A percentile compares a stretch with the other conserved stretches of the same genome.
Evolutionary conservation across 2,329 filamentous ascomycete species (phyloP).

Genomic region (Trichoderma cornu-damae): DNA sequence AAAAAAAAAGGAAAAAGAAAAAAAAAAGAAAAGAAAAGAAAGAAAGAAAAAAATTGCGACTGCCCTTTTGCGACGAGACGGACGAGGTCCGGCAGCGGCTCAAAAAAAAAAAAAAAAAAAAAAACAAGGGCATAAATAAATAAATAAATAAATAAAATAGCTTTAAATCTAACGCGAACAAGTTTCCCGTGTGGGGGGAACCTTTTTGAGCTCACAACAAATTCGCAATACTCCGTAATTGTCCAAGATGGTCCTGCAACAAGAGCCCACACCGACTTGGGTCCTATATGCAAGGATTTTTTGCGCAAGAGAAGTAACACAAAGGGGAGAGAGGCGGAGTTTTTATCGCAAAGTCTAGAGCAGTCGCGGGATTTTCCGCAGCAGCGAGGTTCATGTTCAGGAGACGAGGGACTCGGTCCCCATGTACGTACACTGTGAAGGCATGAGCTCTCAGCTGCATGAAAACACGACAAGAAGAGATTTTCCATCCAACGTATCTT

Average conservation of each 20-base stretch:
- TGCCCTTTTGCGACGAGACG: not conserved
- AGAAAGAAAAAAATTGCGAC: not conserved
- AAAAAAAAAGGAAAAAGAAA: not conserved
- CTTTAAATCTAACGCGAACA: not conserved
- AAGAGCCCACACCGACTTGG: slow-evolving; percentile 14
- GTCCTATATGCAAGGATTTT: slow-evolving; percentile 7
- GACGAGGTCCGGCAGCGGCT: not conserved
- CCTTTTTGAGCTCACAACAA: not conserved
- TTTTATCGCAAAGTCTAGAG: slow-evolving; percentile 6
- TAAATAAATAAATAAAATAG: slow-evolving; percentile 1
- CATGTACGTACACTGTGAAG: slow-evolving; percentile 13
- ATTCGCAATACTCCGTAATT: no score
- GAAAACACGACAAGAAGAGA: not conserved
- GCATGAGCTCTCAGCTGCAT: slow-evolving; percentile 10
- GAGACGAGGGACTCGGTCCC: not conserved
- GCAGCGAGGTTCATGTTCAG: not conserved
- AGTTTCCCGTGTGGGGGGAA: slow-evolving; percentile 3
- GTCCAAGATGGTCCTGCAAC: not conserved
- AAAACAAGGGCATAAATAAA: no score
- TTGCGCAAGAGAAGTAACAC: slow-evolving; percentile 7
- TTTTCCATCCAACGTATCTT: not conserved
- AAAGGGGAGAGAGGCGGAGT: slow-evolving; percentile 2
- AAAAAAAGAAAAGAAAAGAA: not conserved
- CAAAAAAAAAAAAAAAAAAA: not conserved
- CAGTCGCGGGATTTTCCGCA: slow-evolving; percentile 12